phyloP scores from a whole-genome alignment of 441 rosid species.

The Euphorbia celastroides region DNA sequence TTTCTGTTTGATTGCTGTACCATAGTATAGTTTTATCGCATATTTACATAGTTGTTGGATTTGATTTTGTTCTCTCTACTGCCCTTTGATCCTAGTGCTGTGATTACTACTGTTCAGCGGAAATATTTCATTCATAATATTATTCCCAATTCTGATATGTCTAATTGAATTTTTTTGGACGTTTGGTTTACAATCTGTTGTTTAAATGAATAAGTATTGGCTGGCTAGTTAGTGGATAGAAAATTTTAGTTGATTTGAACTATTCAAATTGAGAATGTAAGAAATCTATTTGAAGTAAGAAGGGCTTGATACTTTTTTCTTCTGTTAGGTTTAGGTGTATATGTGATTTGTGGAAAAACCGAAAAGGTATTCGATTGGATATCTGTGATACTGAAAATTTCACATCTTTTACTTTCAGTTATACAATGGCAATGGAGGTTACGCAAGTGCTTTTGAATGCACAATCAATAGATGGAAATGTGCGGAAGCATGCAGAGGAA shows the following conservation, averaged over 20 bases:
- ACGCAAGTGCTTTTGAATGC: constrained; percentile 46
- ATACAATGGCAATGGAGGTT: constrained; percentile 53
- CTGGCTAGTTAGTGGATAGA: neutral
- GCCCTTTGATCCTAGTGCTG: neutral
- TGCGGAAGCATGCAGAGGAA: constrained; percentile 54
- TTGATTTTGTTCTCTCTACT: neutral
- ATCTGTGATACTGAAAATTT: neutral
- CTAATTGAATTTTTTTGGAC: neutral
- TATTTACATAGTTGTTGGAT: neutral
- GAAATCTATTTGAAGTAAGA: neutral
- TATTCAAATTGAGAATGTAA: neutral
- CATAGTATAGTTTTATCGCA: neutral
- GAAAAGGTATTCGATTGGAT: neutral
- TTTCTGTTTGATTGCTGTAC: neutral
- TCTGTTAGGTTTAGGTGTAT: constrained; percentile 1
- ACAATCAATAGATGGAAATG: constrained; percentile 44
- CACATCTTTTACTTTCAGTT: constrained; percentile 23
- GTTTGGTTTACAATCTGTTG: neutral
- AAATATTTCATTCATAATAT: neutral
- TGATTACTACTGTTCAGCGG: neutral
- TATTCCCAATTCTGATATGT: too few relatives aligned
- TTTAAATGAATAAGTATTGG: neutral
- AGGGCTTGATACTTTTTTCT: neutral
- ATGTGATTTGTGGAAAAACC: neutral
- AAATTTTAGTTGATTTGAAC: neutral